Evolutionary conservation across 306 rosid genomes (phyloP).

Genomic region (Astragalus membranaceus): DNA sequence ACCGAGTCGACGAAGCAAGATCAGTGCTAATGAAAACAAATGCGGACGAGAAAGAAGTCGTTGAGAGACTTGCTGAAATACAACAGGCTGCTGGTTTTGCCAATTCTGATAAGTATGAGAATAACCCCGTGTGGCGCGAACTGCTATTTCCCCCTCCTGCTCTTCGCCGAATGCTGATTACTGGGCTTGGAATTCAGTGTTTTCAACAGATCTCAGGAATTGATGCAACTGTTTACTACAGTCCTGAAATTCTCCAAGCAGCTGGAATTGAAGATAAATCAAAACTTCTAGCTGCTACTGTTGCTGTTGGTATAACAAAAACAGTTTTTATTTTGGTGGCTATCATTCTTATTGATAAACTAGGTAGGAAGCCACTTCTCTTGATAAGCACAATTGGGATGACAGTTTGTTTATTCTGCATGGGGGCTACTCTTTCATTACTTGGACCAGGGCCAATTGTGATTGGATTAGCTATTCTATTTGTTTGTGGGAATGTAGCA

Average conservation of each 20-base stretch:
- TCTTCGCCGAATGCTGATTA: slow-evolving; percentile 64
- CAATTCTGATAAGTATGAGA: slow-evolving; percentile 45
- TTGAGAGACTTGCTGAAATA: slow-evolving; percentile 82
- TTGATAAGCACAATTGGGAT: slow-evolving; percentile 84
- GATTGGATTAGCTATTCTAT: slow-evolving; percentile 46
- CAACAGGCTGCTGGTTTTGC: slow-evolving; percentile 55
- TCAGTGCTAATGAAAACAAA: slow-evolving; percentile 68
- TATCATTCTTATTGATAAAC: slow-evolving; percentile 61
- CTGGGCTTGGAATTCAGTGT: slow-evolving; percentile 88
- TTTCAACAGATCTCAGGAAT: slow-evolving; percentile 97
- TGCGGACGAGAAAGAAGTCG: slow-evolving; percentile 71
- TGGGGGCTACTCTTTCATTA: slow-evolving; percentile 43
- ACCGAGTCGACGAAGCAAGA: slow-evolving; percentile 79
- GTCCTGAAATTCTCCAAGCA: slow-evolving; percentile 67
- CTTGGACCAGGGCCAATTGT: slow-evolving; percentile 46
- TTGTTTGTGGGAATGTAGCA: slow-evolving; percentile 90
- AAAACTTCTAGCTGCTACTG: slow-evolving; percentile 76
- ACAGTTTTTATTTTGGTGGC: slow-evolving; percentile 77
- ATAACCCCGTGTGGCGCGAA: slow-evolving; percentile 64
- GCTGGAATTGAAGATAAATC: slow-evolving; percentile 63
- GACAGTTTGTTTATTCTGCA: slow-evolving; percentile 72
- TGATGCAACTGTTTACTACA: slow-evolving; percentile 92
- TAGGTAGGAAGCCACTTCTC: slow-evolving; percentile 85
- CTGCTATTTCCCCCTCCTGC: slow-evolving; percentile 71
- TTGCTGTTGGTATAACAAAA: slow-evolving; percentile 80